Base-by-base conservation (phyloP, 2,329 filamentous ascomycete genomes). In the Fusarium zealandicum region DNA sequence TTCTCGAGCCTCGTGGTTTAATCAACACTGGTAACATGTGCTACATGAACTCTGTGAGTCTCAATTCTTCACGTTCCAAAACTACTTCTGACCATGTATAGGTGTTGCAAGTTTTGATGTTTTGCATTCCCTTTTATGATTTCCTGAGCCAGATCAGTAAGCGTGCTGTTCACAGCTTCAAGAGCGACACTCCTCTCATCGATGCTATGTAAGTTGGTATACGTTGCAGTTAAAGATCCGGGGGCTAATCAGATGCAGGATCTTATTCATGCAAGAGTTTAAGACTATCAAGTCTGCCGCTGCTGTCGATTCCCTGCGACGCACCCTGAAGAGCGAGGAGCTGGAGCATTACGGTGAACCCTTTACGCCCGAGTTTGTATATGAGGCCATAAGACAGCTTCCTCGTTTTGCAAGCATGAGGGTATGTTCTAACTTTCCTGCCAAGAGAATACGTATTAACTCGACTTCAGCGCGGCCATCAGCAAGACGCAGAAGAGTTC, bases 21-120 rank as follows among this genome's bases (percentile, higher is more conserved):
- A 90, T 96, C 64, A 99, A 99, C 76, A 96, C 93, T 33, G 95
- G 95, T 42, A 98, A 99, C 72, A 96, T 98, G 90, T 99, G 95
- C 76, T 99, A 99, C 77, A 98, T 99, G 95, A 99, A 98, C 79
- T 97, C 95, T 60, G 93, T 96, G 82, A 77, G 90, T 25, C 6
- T 4, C 6, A 25, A 25, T 25, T 17, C 8, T 3, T 6, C 12
- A 28, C 18, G 1, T 5, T 28, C 16, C 3, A 27, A 3, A n/a
- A 13, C 6, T 9, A 5, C 48, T 64, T 54, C 75, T 82, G 69
- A 82, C 64, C 25, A 31, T 7, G 7, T 35, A 7, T 63, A 96
- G 92, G 88, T 98, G 73, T 83, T 99, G 63, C 95, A 99, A 88
- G 90, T 96, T 71, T 84, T 99, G 68, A 84, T 97, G 64, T 98